Percentiles rank a stretch among this genome's conserved stretches.
These are phyloP conservation scores for Alnus rubra DNA, from an alignment of 306 rosid species.

Conservation along the genomic window DNA sequence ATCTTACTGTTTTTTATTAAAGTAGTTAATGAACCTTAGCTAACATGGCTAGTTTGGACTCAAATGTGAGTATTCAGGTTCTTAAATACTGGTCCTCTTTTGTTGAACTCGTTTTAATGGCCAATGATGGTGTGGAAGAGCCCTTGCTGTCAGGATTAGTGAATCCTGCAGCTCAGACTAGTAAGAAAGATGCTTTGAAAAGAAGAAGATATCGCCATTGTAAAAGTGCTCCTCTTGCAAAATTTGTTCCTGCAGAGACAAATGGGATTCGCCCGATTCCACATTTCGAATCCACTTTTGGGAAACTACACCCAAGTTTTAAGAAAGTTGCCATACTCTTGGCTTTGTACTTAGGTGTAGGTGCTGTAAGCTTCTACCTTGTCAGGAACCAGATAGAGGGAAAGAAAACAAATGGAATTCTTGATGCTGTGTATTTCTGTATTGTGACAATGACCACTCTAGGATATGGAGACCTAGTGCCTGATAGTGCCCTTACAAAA, in stretches of 20 bases:
- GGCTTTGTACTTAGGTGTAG: conserved; percentile 7
- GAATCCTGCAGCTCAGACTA: conserved; percentile 27
- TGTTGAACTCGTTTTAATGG: conserved; percentile 45
- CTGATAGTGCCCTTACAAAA: conserved; percentile 5
- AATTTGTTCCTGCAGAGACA: not conserved
- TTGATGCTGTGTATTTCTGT: conserved; percentile 14
- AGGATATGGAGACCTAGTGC: conserved; percentile 15
- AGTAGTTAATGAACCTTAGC: conserved; percentile 7
- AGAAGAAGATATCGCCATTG: conserved; percentile 46
- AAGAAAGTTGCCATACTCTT: not conserved
- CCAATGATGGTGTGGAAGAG: conserved; percentile 33
- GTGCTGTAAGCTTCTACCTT: not conserved
- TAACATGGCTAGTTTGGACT: conserved; percentile 16
- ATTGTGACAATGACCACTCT: conserved; percentile 11
- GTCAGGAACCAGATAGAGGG: conserved; percentile 3
- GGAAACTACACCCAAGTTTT: conserved; percentile 5
- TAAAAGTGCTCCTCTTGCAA: conserved; percentile 63
- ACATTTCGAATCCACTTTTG: not conserved
- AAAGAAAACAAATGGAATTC: not conserved
- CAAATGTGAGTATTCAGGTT: conserved; percentile 19
- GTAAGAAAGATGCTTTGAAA: conserved; percentile 23
- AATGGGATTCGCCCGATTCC: not conserved
- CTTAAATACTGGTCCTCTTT: conserved; percentile 12
- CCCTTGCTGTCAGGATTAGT: conserved; percentile 42
- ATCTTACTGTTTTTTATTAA: not conserved